A percentile compares a stretch with the other conserved stretches of the same genome.
phyloP scores from a whole-genome alignment of 1,284 basidiomycete species.

The Anthracocystis walkeri region DNA sequence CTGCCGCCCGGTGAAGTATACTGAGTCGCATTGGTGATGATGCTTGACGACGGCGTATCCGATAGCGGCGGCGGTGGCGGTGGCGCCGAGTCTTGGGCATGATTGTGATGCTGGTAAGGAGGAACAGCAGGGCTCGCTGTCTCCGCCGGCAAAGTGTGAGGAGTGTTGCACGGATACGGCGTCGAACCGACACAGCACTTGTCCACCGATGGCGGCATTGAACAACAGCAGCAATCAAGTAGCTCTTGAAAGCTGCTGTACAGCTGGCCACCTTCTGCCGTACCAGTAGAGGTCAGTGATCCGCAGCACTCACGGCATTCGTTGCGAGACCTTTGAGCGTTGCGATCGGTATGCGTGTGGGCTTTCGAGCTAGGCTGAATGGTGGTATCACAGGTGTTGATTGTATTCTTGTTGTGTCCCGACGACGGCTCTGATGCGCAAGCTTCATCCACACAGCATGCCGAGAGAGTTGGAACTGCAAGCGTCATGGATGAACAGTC shows the following conservation, averaged over 20 bases:
- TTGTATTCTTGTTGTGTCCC: constrained; percentile 1
- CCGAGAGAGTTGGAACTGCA: constrained; percentile 19
- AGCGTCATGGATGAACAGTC: constrained; percentile 31
- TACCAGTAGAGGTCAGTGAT: constrained; percentile 15
- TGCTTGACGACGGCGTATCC: constrained; percentile 36
- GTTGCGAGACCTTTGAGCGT: constrained; percentile 7
- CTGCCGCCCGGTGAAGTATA: constrained; percentile 19
- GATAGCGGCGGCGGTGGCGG: constrained; percentile 18
- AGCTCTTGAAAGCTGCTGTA: constrained; percentile 55
- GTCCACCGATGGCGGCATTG: constrained; percentile 39
- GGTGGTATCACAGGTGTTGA: constrained; percentile 10
- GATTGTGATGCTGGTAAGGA: constrained; percentile 3
- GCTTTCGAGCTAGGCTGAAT: constrained; percentile 7
- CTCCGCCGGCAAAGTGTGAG: constrained; percentile 12
- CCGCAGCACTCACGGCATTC: constrained; percentile 42
- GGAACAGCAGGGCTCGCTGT: constrained; percentile 8
- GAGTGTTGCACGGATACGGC: constrained; percentile 15
- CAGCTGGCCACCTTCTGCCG: constrained; percentile 24
- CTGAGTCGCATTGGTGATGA: constrained; percentile 25
- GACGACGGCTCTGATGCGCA: constrained; percentile 20
- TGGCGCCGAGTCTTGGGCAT: neutral
- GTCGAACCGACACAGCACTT: constrained; percentile 35
- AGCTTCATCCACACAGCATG: constrained; percentile 35
- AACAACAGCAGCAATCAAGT: constrained; percentile 51
- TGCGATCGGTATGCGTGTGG: neutral